These are phyloP conservation scores for Lodderomyces orthopsilosis DNA, from an alignment of 1,139 yeast genomes.

Conservation along the genomic window DNA sequence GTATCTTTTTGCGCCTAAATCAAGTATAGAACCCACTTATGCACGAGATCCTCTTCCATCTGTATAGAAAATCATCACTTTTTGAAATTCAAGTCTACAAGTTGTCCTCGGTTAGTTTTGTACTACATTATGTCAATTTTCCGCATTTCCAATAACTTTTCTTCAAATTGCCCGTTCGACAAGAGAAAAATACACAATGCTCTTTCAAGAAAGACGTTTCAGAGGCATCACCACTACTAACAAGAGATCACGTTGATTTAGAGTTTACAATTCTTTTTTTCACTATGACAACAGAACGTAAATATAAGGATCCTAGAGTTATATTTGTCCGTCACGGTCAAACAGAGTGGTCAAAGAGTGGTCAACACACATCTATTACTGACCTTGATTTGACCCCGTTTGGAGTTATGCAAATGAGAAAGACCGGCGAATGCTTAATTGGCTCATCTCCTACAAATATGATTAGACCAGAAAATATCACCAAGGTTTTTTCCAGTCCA, in stretches of 20 bases:
- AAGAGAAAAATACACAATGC: not conserved
- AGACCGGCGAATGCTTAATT: slow-evolving; percentile 70
- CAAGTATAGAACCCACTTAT: no score
- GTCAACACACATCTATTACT: slow-evolving; percentile 85
- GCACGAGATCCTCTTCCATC: no score
- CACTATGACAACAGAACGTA: slow-evolving; percentile 1
- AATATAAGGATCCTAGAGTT: slow-evolving; percentile 56
- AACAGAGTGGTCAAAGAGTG: slow-evolving; percentile 93
- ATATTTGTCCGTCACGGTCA: slow-evolving; percentile 85
- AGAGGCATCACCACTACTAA: no score
- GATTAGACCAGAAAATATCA: slow-evolving; percentile 62
- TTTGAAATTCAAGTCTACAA: no score
- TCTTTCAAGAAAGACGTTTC: no score
- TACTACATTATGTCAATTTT: not conserved
- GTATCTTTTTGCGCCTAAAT: no score
- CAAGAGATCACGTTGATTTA: no score
- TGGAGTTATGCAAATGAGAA: slow-evolving; percentile 73
- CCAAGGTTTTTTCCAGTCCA: slow-evolving; percentile 73
- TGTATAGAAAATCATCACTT: no score
- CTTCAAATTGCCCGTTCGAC: not conserved
- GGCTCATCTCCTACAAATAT: slow-evolving; percentile 51
- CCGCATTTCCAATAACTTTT: not conserved
- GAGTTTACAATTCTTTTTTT: no score
- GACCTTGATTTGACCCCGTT: slow-evolving; percentile 74
- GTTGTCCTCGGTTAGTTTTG: not conserved